These are phyloP conservation scores for Ceratocystis albifundus DNA, from an alignment of 2,329 filamentous ascomycete species.

Conservation along the genomic window DNA sequence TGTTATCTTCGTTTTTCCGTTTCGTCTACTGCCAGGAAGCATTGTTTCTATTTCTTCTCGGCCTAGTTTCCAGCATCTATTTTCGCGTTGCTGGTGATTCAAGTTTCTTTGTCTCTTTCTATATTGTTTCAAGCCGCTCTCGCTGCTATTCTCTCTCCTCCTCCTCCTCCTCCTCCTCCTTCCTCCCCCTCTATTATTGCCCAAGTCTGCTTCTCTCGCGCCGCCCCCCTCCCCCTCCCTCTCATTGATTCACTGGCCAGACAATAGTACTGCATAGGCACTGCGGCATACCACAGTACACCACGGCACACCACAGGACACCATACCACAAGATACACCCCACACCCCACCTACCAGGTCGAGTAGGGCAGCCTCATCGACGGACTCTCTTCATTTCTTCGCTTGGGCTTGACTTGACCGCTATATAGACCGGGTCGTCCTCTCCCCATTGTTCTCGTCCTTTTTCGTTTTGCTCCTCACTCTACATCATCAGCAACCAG, in stretches of 20 bases:
- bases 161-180: not conserved
- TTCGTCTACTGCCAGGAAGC: not conserved
- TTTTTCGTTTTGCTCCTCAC: not conserved
- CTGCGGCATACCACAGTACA: not conserved
- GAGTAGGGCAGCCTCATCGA: not conserved
- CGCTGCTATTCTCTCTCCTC: not conserved
- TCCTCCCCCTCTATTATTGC: not conserved
- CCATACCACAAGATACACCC: not conserved
- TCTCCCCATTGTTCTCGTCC: not conserved
- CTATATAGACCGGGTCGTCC: constrained; percentile 1
- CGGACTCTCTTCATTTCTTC: not conserved
- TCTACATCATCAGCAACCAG: not conserved
- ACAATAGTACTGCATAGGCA: not conserved
- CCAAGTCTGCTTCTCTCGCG: not conserved
- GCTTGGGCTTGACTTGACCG: not conserved
- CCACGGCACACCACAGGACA: not conserved
- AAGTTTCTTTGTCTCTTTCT: not conserved
- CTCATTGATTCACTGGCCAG: not conserved
- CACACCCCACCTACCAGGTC: not conserved
- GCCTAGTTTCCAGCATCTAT: not conserved
- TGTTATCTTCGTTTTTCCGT: not conserved
- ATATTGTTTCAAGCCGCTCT: not conserved
- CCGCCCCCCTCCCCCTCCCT: too few relatives aligned
- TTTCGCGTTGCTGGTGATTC: constrained; percentile 10
- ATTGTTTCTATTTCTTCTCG: constrained; percentile 7